Evolutionary conservation across 352 stramenopile species (phyloP).

Genomic region (Phytophthora litchii): DNA sequence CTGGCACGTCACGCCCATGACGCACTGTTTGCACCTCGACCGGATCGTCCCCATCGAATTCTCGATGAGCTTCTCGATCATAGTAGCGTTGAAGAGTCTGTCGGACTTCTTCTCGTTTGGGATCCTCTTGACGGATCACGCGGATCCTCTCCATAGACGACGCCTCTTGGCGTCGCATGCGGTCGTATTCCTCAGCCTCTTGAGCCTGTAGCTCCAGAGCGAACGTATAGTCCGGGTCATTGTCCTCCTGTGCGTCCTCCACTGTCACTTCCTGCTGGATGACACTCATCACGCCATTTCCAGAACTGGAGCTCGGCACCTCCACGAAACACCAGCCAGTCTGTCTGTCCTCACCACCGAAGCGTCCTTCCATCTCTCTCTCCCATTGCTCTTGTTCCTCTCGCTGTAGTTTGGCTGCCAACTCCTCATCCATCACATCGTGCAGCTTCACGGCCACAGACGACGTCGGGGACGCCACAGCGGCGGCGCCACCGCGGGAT

Average conservation of each 20-base stretch:
- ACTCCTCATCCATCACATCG: slow-evolving; percentile 76
- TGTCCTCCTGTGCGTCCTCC: slow-evolving; percentile 46
- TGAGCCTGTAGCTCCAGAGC: slow-evolving; percentile 74
- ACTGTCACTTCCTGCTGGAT: slow-evolving; percentile 72
- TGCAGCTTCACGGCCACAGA: slow-evolving; percentile 52
- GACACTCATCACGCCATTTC: slow-evolving; percentile 75
- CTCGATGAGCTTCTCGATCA: slow-evolving; percentile 36
- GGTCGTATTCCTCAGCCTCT: slow-evolving; percentile 77
- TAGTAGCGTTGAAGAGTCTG: slow-evolving; percentile 59
- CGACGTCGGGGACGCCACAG: slow-evolving; percentile 24
- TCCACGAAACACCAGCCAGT: slow-evolving; percentile 80
- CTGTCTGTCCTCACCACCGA: slow-evolving; percentile 56
- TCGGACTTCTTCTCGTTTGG: slow-evolving; percentile 50
- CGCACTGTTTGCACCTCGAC: slow-evolving; percentile 25
- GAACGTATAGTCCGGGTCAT: slow-evolving; percentile 78
- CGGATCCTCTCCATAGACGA: slow-evolving; percentile 72
- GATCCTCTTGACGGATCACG: slow-evolving; percentile 59
- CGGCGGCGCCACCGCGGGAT: neutral
- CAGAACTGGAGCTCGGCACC: slow-evolving; percentile 59
- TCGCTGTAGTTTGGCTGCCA: slow-evolving; percentile 69
- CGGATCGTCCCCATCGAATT: slow-evolving; percentile 26
- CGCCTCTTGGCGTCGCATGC: slow-evolving; percentile 66
- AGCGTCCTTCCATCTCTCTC: slow-evolving; percentile 64
- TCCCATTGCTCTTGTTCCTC: slow-evolving; percentile 77
- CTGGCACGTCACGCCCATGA: slow-evolving; percentile 5